A percentile compares a stretch with the other conserved stretches of the same genome.
These are phyloP conservation scores for Wickerhamomyces queroliae DNA, from an alignment of 805 yeast genomes.

Conservation along the genomic window DNA sequence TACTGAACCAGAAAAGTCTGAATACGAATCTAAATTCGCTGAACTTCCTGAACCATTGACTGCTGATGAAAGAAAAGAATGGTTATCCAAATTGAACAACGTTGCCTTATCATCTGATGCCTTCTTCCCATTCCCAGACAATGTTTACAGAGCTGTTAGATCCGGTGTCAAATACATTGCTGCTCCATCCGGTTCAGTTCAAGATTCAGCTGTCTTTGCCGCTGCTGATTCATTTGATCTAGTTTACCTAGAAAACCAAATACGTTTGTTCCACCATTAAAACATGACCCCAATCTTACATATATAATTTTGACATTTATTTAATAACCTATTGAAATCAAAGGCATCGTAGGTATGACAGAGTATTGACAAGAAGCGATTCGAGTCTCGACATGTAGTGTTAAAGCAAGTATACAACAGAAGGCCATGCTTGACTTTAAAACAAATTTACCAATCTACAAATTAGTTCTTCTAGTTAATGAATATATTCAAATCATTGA, in stretches of 20 bases:
- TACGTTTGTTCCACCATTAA: slow-evolving; percentile 95
- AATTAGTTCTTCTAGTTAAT: too few species aligned
- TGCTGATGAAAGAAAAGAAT: slow-evolving; percentile 75
- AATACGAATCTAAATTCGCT: slow-evolving; percentile 85
- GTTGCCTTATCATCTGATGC: slow-evolving; percentile 97
- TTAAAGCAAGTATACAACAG: too few species aligned
- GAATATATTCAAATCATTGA: background rate
- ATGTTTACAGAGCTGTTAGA: slow-evolving; percentile 94
- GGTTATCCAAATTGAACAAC: slow-evolving; percentile 73
- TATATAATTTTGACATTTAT: too few species aligned
- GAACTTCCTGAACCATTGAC: slow-evolving; percentile 81
- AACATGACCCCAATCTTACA: too few species aligned
- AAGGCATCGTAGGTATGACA: too few species aligned
- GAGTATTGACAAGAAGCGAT: too few species aligned
- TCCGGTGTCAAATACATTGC: slow-evolving; percentile 95
- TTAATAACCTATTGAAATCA: too few species aligned
- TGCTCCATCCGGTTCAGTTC: slow-evolving; percentile 97
- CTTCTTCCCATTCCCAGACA: slow-evolving; percentile 99
- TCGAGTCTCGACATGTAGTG: too few species aligned
- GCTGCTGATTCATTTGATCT: slow-evolving; percentile 91
- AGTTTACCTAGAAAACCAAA: slow-evolving; percentile 95
- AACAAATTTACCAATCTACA: too few species aligned
- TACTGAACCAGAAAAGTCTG: slow-evolving; percentile 87
- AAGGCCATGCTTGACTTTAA: too few species aligned
- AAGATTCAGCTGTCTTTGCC: slow-evolving; percentile 92